phyloP scores from a whole-genome alignment of 257 asterid genomes.

The Pogostemon cablin region DNA sequence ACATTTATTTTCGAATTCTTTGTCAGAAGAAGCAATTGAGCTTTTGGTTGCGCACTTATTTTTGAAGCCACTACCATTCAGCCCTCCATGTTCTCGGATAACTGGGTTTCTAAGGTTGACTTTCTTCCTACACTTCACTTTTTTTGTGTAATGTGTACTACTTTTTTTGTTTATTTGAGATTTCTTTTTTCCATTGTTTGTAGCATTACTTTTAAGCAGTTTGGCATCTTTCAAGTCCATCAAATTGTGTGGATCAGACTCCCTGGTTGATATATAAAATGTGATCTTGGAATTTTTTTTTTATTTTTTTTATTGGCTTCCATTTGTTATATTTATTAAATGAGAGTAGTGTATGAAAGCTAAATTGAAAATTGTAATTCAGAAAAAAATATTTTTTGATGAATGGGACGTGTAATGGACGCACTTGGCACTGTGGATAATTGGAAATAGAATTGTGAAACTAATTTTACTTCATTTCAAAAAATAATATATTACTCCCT shows the following conservation, averaged over 20 bases:
- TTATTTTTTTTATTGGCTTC: no score
- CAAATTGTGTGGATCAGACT: no score
- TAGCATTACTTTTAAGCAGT: slow-evolving; percentile 5
- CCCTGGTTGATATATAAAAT: not conserved
- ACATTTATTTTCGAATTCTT: slow-evolving; percentile 74
- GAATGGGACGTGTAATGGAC: not conserved
- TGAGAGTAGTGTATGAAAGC: not conserved
- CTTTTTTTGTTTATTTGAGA: no score
- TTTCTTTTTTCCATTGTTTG: not conserved
- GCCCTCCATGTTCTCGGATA: slow-evolving; percentile 77
- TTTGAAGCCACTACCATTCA: slow-evolving; percentile 82
- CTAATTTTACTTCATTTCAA: not conserved
- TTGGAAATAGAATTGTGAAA: slow-evolving; percentile 5
- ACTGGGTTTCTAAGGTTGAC: slow-evolving; percentile 83
- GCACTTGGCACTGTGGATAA: not conserved
- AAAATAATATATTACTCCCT: no score
- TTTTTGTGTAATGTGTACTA: not conserved
- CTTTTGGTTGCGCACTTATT: slow-evolving; percentile 85
- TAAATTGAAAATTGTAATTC: not conserved
- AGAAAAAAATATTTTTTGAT: not conserved
- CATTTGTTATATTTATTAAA: not conserved
- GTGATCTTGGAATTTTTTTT: not conserved
- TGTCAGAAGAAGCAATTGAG: slow-evolving; percentile 89
- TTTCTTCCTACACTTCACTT: slow-evolving; percentile 11
- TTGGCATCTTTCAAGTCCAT: not conserved